Evolutionary conservation across 2,329 filamentous ascomycete genomes (phyloP), one percentile per base, ranked within the genome.

Genomic region (Nakataea oryzae): DNA sequence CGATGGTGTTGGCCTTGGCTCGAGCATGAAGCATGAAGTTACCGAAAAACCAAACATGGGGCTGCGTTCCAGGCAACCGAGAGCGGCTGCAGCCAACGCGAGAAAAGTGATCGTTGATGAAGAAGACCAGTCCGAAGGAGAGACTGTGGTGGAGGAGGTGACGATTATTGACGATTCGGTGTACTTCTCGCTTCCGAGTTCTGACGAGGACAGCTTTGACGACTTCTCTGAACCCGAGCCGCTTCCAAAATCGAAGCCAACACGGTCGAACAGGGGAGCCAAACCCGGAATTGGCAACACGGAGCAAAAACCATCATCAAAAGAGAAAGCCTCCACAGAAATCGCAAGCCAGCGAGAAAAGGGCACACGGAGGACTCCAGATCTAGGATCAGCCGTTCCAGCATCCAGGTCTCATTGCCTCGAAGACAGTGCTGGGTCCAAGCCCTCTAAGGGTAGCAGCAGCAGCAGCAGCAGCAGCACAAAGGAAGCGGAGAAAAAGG

Each of bases 61-160:
- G 34, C 57, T 67, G 7, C 62, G 67, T 54, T 60, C 66, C 2
- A 66, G 64, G 54, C 70, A 62, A 27, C 34, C 63, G 7, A 63
- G 54, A 3, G 21, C 62, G 8, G 57, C 47, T 5, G 28, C 41
- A 3, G 56, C 50, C 4, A 61, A 58, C 50, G 61, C 64, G 28
- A 57, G 60, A n/a, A 9, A 11, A 17, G 59, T 55, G 8, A 27
- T 26, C 17, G 12, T 55, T 84, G 54, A 88, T 91, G 26, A 86
- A 86, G 28, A 96, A 87, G 62, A 96, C 88, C 28, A 96, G 79
- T 84, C 90, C 91, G 1, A 96, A 80, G 67, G 89, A 93, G 64
- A 96, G 54, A 61, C 59, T 8, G 47, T 66, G 3, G 58, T 65
- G 41, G 69, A 70, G 58, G 68, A 69, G 28, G 61, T 66, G 14